Evolutionary conservation across 306 rosid genomes (phyloP), one percentile per base, ranked within the genome.

Genomic region (Quercus rubra): DNA sequence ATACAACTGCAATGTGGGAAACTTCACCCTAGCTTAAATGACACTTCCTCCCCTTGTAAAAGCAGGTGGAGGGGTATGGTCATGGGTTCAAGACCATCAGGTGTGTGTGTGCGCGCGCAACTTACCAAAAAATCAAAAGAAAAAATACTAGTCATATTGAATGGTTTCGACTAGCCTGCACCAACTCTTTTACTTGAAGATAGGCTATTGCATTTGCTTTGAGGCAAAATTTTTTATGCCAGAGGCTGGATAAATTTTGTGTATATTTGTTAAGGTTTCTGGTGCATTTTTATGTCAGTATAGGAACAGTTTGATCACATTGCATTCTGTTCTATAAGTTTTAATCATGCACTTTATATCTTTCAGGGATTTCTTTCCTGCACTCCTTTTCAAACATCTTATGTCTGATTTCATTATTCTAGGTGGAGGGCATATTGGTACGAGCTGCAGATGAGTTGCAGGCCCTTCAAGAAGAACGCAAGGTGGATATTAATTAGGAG

Each of bases 391-490:
- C 1, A 54, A 74, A 5, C 2, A 51, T 58, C 72, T 19, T 70
- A 27, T 67, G 30, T 84, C 72, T 69, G 62, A 38, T 84, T 52
- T 82, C 62, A 84, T 67, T 80, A 77, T 33, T 80, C 55, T 80
- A 91, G 98, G 92, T 95, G 73, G 99, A 95, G 84, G 99, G 99
- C 85, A 89, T 92, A 84, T 87, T 95, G 69, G 74, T 85, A 73
- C 90, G 97, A 79, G 98, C 99, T 19, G 88, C 85, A 7, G 90
- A 90, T 86, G 98, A 85, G 85, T 82, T 95, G 78, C 91, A 87
- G 79, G 92, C 92, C 59, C 97, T 92, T 56, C 98, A 92, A 82
- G 98, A 87, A 55, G 98, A 95, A 75, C 99, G 99, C 89, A 91
- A 75, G 85, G 99, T 95, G 79, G 71, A 62, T 71, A 23, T 73